A percentile compares a stretch with the other conserved stretches of the same genome.
These are phyloP conservation scores for Curvularia sp. DNA, from an alignment of 2,329 filamentous ascomycete genomes.

Conservation along the genomic window DNA sequence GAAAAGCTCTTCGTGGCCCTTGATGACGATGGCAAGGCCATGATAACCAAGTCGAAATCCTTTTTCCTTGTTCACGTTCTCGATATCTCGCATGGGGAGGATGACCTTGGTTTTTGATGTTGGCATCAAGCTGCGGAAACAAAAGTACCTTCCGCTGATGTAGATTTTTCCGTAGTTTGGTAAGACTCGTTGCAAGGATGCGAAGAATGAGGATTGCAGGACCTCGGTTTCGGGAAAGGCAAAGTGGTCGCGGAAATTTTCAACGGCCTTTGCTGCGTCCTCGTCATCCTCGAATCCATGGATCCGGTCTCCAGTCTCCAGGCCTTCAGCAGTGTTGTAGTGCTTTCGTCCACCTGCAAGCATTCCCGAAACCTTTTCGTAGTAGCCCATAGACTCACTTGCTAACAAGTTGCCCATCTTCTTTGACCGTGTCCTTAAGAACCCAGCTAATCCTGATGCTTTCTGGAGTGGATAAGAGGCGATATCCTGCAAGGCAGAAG, in stretches of 20 bases:
- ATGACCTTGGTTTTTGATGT: slow-evolving; percentile 92
- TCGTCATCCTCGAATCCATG: slow-evolving; percentile 64
- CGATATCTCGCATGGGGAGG: slow-evolving; percentile 86
- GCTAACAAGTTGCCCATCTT: slow-evolving; percentile 83
- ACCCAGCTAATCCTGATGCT: slow-evolving; percentile 82
- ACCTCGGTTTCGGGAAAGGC: slow-evolving; percentile 83
- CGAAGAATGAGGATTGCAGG: slow-evolving; percentile 88
- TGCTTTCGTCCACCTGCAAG: slow-evolving; percentile 91
- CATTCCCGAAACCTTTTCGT: slow-evolving; percentile 97
- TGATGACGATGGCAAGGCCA: slow-evolving; percentile 89
- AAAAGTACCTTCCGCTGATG: slow-evolving; percentile 84
- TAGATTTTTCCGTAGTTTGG: slow-evolving; percentile 97
- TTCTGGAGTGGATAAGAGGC: slow-evolving; percentile 82
- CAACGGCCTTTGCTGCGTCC: slow-evolving; percentile 60
- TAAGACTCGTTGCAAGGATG: slow-evolving; percentile 86
- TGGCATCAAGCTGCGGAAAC: slow-evolving; percentile 88
- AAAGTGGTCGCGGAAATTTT: slow-evolving; percentile 87
- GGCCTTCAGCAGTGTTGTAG: slow-evolving; percentile 76
- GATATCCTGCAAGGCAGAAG: slow-evolving; percentile 64
- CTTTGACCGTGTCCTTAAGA: slow-evolving; percentile 78
- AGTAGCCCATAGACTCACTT: slow-evolving; percentile 92
- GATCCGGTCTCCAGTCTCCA: slow-evolving; percentile 68
- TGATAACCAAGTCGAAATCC: slow-evolving; percentile 92
- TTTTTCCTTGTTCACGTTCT: slow-evolving; percentile 93
- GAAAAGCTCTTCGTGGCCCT: slow-evolving; percentile 93